These are phyloP conservation scores for Xylaria bambusicola DNA, from an alignment of 495 filamentous ascomycete genomes.

Conservation along the genomic window DNA sequence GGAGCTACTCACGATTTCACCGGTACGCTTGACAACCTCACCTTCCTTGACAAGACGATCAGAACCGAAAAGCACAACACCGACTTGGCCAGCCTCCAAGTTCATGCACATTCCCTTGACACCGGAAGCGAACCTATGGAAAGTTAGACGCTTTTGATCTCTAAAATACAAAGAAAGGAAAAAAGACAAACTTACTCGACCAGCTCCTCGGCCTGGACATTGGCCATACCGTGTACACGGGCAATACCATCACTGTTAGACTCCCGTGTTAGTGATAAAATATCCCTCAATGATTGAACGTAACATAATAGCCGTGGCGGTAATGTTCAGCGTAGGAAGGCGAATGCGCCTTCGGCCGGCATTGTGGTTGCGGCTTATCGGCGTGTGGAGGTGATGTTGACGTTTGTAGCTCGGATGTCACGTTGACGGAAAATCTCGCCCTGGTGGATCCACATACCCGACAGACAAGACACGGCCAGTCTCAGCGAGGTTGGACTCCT, in stretches of 20 bases:
- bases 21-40: conserved; percentile 99
- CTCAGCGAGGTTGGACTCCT: conserved; percentile 95
- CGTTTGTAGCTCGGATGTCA: not conserved
- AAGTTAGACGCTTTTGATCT: conserved; percentile 24
- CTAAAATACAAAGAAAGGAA: not conserved
- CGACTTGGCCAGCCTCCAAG: conserved; percentile 98
- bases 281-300: conserved; percentile 19
- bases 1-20: conserved; percentile 82
- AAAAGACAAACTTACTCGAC: conserved; percentile 81
- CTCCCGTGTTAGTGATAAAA: conserved; percentile 40
- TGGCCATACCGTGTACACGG: conserved; percentile 99
- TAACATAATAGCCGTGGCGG: not conserved
- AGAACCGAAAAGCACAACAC: conserved; percentile 99
- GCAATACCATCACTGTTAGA: conserved; percentile 95
- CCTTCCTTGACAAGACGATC: conserved; percentile 99
- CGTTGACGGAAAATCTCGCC: conserved; percentile 33
- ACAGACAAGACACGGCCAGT: conserved; percentile 98
- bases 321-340: conserved; percentile 5
- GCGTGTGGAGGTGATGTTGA: conserved; percentile 14
- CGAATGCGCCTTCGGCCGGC: conserved; percentile 4
- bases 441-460: conserved; percentile 70
- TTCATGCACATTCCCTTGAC: conserved; percentile 99
- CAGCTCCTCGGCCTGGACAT: conserved; percentile 99
- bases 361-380: conserved; percentile 18
- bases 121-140: conserved; percentile 89